Evolutionary conservation across 257 asterid species (phyloP), one percentile per base, ranked within the genome.

Genomic region (Henckelia pumila): DNA sequence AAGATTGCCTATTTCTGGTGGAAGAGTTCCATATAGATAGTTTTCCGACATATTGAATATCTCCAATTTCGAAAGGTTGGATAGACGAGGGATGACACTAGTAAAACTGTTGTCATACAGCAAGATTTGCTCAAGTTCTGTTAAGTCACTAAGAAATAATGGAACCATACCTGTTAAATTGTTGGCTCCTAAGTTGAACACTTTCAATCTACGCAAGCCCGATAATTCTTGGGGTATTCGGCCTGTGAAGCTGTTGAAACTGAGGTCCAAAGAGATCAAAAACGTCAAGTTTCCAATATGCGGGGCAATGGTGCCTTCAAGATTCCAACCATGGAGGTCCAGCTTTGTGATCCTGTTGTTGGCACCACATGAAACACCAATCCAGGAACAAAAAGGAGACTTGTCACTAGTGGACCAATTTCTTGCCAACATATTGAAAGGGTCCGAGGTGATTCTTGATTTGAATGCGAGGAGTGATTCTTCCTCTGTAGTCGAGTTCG

Each of bases 211-310:
- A 3, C 64, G 44, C 64, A 59, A 16, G 28, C 29, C 29, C 1
- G 40, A 24, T 7, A 59, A 30, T 28, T 59, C 37, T 8, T 8
- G 4, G 2, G 64, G 64, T 25, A 59, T 6, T 21, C 6, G 21
- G 2, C 64, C 44, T 0, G 44, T 17, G 37, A 59, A 59, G 37
- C 26, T 33, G 57, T 33, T 63, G 14, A 3, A 63, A 53, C 26
- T 21, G 53, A 63, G 35, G 29, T 64, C 69, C 49, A 35, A 5
- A n/a, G 69, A 35, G 19, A 1, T 47, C 4, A 64, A 30, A 10
- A 64, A 64, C 44, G 69, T 64, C n/a, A 64, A 19, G 22, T 64
- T 64, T 7, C 58, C 69, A 13, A 64, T 58, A 64, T 64, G 16
- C 23, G 69, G 69, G 2, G 69, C 56, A 11, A 64, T 64, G 56